Percentiles rank a stretch among this genome's conserved stretches.
Conservation (phyloP, 2,329 filamentous ascomycete species). For the Ascochyta pisi region DNA sequence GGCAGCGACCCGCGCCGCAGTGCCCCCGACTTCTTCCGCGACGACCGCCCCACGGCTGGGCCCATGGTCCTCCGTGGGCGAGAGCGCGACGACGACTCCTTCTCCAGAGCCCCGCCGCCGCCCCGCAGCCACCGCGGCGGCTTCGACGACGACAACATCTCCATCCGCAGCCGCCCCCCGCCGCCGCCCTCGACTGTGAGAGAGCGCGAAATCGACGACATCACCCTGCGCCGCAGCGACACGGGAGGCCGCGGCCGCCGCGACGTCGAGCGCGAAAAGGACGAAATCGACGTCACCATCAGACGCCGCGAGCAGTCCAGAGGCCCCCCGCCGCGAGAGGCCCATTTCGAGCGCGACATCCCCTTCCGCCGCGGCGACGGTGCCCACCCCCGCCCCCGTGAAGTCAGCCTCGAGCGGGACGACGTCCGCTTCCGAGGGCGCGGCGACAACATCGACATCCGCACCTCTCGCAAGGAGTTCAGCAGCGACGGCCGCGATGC, state of each 20-base stretch:
- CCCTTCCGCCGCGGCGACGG: conserved; percentile 54
- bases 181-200: conserved; percentile 37
- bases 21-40: conserved; percentile 57
- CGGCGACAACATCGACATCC: conserved; percentile 44
- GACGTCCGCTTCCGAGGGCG: conserved; percentile 56
- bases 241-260: conserved; percentile 42
- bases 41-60: conserved; percentile 56
- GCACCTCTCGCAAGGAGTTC: conserved; percentile 32
- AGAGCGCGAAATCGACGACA: conserved; percentile 47
- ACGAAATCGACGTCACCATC: conserved; percentile 46
- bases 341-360: conserved; percentile 50
- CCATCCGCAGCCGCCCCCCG: conserved; percentile 41
- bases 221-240: conserved; percentile 49
- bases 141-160: conserved; percentile 52
- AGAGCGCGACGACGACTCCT: conserved; percentile 51
- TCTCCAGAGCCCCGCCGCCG: conserved; percentile 31
- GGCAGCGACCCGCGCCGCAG: conserved; percentile 50
- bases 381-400: conserved; percentile 43
- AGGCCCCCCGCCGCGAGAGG: conserved; percentile 39
- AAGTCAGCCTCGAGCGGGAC: conserved; percentile 50
- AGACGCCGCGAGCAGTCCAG: conserved; percentile 46
- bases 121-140: conserved; percentile 43
- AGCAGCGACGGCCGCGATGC: conserved; percentile 32
- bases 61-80: conserved; percentile 55
- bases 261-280: conserved; percentile 39